Conservation (phyloP, 2,329 filamentous ascomycete species). For the Fusarium sp. region DNA sequence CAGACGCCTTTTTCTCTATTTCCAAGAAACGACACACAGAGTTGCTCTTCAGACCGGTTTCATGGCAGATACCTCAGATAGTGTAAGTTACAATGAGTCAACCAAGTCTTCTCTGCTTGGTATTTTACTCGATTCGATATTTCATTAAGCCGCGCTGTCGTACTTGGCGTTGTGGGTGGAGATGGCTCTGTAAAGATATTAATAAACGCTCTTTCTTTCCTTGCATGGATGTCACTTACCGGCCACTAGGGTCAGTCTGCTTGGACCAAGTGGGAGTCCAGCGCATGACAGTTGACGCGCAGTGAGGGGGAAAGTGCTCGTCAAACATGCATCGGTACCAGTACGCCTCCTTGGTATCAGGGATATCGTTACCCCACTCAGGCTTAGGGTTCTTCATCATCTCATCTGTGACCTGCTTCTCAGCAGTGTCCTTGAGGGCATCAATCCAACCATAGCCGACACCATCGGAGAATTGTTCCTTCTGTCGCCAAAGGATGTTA, state of each 20-base stretch:
- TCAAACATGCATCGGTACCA: slow-evolving; percentile 99
- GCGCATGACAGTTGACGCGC: slow-evolving; percentile 91
- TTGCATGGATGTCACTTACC: slow-evolving; percentile 61
- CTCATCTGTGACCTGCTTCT: slow-evolving; percentile 90
- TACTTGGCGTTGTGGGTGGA: slow-evolving; percentile 81
- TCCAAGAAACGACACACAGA: slow-evolving; percentile 65
- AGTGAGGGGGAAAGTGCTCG: slow-evolving; percentile 94
- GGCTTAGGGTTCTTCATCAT: slow-evolving; percentile 98
- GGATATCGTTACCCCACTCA: slow-evolving; percentile 93
- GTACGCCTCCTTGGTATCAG: slow-evolving; percentile 97
- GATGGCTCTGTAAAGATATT: slow-evolving; percentile 70
- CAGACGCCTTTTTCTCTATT: slow-evolving; percentile 43
- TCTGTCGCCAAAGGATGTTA: slow-evolving; percentile 96
- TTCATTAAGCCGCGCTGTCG: slow-evolving; percentile 57
- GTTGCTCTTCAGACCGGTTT: slow-evolving; percentile 37
- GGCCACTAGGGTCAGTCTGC: slow-evolving; percentile 93
- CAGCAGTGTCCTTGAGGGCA: slow-evolving; percentile 92
- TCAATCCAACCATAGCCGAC: slow-evolving; percentile 99
- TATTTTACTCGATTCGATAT: slow-evolving; percentile 28
- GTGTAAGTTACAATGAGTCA: slow-evolving; percentile 42
- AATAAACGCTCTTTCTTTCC: slow-evolving; percentile 8
- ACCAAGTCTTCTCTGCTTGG: slow-evolving; percentile 23
- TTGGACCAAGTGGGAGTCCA: slow-evolving; percentile 99
- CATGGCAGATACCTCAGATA: slow-evolving; percentile 29
- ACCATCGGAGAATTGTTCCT: slow-evolving; percentile 99